A percentile compares a stretch with the other conserved stretches of the same genome.
phyloP scores from a whole-genome alignment of 75 land plant species.

The Ceratopteris richardii region DNA sequence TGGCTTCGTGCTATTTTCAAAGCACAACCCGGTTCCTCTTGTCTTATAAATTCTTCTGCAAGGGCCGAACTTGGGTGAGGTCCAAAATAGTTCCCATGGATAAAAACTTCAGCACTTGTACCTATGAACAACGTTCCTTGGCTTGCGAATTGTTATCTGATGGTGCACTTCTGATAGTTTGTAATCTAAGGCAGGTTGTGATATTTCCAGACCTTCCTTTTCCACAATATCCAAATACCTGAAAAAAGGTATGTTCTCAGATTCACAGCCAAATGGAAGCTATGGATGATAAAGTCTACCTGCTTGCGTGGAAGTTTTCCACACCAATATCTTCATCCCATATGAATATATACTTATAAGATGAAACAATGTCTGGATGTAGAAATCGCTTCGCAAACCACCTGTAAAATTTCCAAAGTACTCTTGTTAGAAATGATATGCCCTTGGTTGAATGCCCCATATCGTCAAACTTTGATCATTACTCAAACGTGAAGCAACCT shows the following conservation, averaged over 20 bases:
- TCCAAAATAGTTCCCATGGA: not conserved
- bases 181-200: constrained; percentile 83
- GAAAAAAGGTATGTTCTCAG: constrained; percentile 4
- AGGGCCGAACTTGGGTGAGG: not conserved
- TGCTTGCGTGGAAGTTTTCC: constrained; percentile 69
- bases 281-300: constrained; percentile 33
- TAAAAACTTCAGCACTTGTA: constrained; percentile 7
- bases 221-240: constrained; percentile 70
- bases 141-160: constrained; percentile 46
- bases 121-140: constrained; percentile 51
- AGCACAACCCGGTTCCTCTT: constrained; percentile 31
- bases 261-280: not conserved
- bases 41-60: constrained; percentile 32
- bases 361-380: constrained; percentile 78
- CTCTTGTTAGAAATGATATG: too few relatives aligned
- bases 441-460: too few relatives aligned
- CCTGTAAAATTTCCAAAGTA: constrained; percentile 27
- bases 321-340: constrained; percentile 99
- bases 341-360: constrained; percentile 73
- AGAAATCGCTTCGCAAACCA: constrained; percentile 98
- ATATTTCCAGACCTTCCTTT: constrained; percentile 82
- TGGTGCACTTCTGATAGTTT: constrained; percentile 57
- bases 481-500: too few relatives aligned
- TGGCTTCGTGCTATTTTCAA: constrained; percentile 48
- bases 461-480: too few relatives aligned